Evolutionary conservation across 306 rosid species (phyloP).

Genomic region (Gynostemma pentaphyllum): DNA sequence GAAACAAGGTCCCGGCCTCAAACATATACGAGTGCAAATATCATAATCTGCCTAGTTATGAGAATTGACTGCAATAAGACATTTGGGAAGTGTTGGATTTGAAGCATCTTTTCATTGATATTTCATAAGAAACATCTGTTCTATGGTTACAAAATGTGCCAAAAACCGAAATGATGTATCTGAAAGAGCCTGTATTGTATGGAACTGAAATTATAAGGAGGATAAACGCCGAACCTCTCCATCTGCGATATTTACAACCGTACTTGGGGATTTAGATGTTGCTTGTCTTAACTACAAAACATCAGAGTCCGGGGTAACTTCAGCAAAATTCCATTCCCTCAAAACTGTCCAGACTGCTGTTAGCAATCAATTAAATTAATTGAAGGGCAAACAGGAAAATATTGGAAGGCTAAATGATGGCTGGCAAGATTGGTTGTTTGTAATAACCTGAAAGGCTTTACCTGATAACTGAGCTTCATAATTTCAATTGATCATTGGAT

Average conservation of each 20-base stretch:
- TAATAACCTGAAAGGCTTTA: not conserved
- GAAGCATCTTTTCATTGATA: not conserved
- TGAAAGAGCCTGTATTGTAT: not conserved
- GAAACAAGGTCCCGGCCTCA: no score
- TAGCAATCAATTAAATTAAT: no score
- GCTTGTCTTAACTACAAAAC: not conserved
- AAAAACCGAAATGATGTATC: not conserved
- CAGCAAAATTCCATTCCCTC: not conserved
- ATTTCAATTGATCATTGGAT: not conserved
- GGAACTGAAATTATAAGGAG: not conserved
- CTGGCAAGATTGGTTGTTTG: not conserved
- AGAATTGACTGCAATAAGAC: not conserved
- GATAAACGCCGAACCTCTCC: not conserved
- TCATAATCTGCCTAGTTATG: not conserved
- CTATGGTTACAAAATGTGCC: not conserved
- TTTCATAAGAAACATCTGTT: not conserved
- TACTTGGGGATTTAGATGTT: not conserved
- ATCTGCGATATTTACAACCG: not conserved
- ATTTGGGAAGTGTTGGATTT: not conserved
- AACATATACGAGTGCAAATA: not conserved
- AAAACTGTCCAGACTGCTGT: not conserved
- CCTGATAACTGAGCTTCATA: constrained; percentile 3
- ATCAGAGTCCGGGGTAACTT: not conserved
- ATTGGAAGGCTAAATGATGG: not conserved
- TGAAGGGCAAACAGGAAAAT: not conserved